Base-by-base conservation (phyloP, 129 eudicot genomes). In the Pulicaria dysenterica region DNA sequence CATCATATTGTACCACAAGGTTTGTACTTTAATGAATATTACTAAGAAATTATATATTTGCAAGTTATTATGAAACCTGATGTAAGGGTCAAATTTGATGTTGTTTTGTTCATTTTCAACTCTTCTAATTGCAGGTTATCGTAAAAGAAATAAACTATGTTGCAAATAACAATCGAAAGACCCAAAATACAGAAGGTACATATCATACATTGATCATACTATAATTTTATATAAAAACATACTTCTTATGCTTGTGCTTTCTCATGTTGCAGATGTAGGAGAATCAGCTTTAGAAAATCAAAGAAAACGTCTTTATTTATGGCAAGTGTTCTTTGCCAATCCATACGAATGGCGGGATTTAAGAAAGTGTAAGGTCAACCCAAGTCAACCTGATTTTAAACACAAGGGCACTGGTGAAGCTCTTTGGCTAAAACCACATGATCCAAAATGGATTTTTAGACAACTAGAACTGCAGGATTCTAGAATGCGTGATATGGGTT, bases 401-500 rank as follows among this genome's bases (percentile, higher is more conserved):
- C 85, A 93, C 73, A 87, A 79, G 77, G 70, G 75, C 79, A 85
- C 86, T 13, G 83, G 84, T 10, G 98, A 93, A 83, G 87, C 80
- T 42, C 92, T 89, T 48, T 89, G 95, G 92, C 81, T 93, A 45
- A 40, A 4, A 0, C 63, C 17, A 13, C 4, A 15, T 38, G 98
- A 93, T 82, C 95, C 96, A 62, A 87, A 95, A 63, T 93, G 98
- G 98, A 24, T 93, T 75, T 72, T n/a, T 4, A 79, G 73, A 74
- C 96, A 93, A 53, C 82, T 93, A 62, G 46, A 72, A 31, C 74
- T 77, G 64, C 78, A 77, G 12, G 95, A 93, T 79, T 77, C 95
- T 63, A 80, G 85, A 77, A 34, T 73, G 77, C 62, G 64, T 9
- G 80, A 48, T 63, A 68, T 49, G 44, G 34, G 61, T 34, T 64